Evolutionary conservation across 2,329 filamentous ascomycete genomes (phyloP).

Genomic region (Paraconiothyrium sp.): DNA sequence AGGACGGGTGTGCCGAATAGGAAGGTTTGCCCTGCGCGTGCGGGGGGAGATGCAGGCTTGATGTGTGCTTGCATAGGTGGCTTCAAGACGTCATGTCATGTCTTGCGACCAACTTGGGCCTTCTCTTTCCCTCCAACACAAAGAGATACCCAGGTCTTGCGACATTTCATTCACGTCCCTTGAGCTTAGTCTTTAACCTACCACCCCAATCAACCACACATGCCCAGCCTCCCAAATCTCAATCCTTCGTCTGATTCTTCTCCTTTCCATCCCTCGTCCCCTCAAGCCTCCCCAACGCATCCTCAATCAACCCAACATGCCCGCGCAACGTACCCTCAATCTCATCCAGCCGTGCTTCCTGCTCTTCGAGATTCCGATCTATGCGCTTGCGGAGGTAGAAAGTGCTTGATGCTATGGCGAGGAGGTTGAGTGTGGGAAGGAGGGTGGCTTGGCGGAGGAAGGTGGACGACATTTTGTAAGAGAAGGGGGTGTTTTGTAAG

Average conservation of each 20-base stretch:
- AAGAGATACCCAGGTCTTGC: too few species aligned
- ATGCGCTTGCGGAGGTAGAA: conserved; percentile 46
- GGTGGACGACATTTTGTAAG: not conserved
- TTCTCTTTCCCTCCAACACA: too few species aligned
- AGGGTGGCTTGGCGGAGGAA: conserved; percentile 5
- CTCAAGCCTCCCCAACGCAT: conserved; percentile 57
- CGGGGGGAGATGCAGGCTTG: not conserved
- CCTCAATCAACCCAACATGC: conserved; percentile 60
- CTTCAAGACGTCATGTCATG: too few species aligned
- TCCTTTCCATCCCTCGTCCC: conserved; percentile 43
- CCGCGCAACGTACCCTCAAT: conserved; percentile 59
- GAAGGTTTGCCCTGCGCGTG: not conserved
- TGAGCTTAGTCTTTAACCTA: too few species aligned
- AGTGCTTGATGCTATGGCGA: conserved; percentile 32
- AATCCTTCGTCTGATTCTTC: not conserved
- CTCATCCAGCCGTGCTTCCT: conserved; percentile 59
- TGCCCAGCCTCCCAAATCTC: not conserved
- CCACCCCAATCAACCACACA: too few species aligned
- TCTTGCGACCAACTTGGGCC: too few species aligned
- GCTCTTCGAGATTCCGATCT: conserved; percentile 57
- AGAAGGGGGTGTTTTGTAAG: not conserved
- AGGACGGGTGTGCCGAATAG: not conserved
- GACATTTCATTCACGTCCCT: too few species aligned
- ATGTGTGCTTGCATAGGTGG: too few species aligned
- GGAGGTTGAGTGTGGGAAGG: conserved; percentile 29